phyloP scores from a whole-genome alignment of 2,329 filamentous ascomycete genomes.

The Nemania abortiva region DNA sequence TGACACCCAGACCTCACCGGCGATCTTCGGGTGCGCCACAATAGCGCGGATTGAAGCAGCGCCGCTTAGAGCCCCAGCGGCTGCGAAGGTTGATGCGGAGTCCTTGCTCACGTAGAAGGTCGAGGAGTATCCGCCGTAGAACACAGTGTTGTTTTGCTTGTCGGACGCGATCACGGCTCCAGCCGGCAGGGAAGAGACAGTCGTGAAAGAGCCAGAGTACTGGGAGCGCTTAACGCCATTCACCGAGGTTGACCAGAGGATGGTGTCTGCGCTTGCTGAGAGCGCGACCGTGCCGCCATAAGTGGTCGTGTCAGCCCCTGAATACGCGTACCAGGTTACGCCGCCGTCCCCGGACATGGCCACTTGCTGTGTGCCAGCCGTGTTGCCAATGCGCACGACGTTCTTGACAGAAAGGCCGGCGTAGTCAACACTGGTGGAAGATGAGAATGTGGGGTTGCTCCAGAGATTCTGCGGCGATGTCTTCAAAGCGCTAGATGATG shows the following conservation, averaged over 20 bases:
- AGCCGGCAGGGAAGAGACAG: conserved; percentile 59
- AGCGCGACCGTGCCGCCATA: conserved; percentile 62
- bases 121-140: conserved; percentile 62
- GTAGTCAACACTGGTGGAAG: conserved; percentile 61
- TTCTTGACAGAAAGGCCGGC: conserved; percentile 60
- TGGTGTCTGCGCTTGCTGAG: conserved; percentile 63
- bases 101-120: conserved; percentile 66
- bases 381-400: conserved; percentile 64
- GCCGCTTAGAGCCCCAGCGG: conserved; percentile 54
- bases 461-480: conserved; percentile 60
- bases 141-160: conserved; percentile 64
- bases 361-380: conserved; percentile 57
- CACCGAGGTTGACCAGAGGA: conserved; percentile 60
- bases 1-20: conserved; percentile 71
- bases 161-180: conserved; percentile 65
- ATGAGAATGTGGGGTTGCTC: conserved; percentile 61
- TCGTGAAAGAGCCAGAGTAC: conserved; percentile 57
- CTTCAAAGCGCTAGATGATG: conserved; percentile 53
- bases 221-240: conserved; percentile 59
- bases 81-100: conserved; percentile 59
- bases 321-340: conserved; percentile 61
- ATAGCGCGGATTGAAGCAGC: conserved; percentile 65
- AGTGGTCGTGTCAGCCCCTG: conserved; percentile 59
- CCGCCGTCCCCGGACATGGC: conserved; percentile 65
- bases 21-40: conserved; percentile 65